A percentile compares a stretch with the other conserved stretches of the same genome.
Conservation (phyloP, 768 basidiomycete species). For the Leccinellum rugosiceps region DNA sequence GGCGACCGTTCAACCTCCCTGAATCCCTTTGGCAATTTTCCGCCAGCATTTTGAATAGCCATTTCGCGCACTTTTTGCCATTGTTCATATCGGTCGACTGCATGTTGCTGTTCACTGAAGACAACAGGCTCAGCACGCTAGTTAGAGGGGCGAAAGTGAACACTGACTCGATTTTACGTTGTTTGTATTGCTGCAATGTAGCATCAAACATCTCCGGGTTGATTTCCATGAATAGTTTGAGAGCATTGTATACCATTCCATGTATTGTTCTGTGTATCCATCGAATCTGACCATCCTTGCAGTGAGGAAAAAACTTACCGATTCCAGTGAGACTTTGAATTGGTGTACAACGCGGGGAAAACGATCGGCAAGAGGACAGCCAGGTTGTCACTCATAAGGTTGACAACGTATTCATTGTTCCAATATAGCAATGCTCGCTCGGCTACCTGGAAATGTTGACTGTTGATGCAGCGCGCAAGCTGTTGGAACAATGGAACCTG, state of each 20-base stretch:
- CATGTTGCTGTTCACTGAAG: constrained; percentile 81
- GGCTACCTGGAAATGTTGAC: constrained; percentile 99
- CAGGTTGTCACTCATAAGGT: constrained; percentile 97
- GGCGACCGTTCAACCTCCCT: constrained; percentile 64
- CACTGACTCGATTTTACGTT: constrained; percentile 78
- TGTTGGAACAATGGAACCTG: constrained; percentile 91
- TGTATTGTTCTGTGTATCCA: constrained; percentile 79
- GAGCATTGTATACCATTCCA: constrained; percentile 97
- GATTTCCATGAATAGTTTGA: constrained; percentile 99
- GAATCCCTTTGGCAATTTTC: constrained; percentile 69
- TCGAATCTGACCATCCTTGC: constrained; percentile 6
- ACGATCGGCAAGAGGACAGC: constrained; percentile 88
- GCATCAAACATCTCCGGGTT: constrained; percentile 96
- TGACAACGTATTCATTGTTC: constrained; percentile 99
- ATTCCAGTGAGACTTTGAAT: constrained; percentile 98
- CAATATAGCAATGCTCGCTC: constrained; percentile 96
- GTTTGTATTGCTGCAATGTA: constrained; percentile 90
- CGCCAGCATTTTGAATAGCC: constrained; percentile 69
- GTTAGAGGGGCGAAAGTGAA: neutral
- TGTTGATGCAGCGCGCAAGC: constrained; percentile 94
- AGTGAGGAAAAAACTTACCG: constrained; percentile 52
- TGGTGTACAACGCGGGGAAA: constrained; percentile 92
- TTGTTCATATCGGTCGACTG: constrained; percentile 78
- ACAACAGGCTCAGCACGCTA: neutral
- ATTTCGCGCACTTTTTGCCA: constrained; percentile 85